A percentile compares a stretch with the other conserved stretches of the same genome.
phyloP scores from a whole-genome alignment of 345 rosid genomes.

The Syzygium jambos region DNA sequence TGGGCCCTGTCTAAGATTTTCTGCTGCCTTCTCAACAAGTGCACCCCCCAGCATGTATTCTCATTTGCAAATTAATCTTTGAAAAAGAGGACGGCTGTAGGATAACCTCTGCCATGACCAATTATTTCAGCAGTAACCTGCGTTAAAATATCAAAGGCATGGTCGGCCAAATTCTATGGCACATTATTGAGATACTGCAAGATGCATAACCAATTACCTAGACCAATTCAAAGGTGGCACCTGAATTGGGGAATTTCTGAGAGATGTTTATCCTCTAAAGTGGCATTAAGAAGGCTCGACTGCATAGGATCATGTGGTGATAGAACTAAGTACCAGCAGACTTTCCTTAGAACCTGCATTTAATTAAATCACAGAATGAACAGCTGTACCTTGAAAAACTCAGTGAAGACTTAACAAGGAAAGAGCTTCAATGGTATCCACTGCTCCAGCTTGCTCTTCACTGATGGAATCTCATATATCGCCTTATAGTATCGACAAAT shows the following conservation, averaged over 20 bases:
- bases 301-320: constrained; percentile 64
- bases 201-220: not conserved
- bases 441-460: constrained; percentile 52
- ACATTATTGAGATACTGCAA: not conserved
- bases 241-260: constrained; percentile 78
- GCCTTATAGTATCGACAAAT: constrained; percentile 82
- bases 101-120: constrained; percentile 89
- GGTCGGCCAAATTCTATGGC: not conserved
- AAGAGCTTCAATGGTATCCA: constrained; percentile 54
- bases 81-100: constrained; percentile 88
- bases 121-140: constrained; percentile 73
- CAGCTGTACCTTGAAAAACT: not conserved
- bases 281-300: constrained; percentile 73
- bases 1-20: constrained; percentile 48
- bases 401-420: not conserved
- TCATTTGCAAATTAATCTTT: constrained; percentile 80
- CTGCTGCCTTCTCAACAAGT: constrained; percentile 84
- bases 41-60: constrained; percentile 74
- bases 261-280: constrained; percentile 72
- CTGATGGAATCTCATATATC: constrained; percentile 69
- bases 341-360: constrained; percentile 41
- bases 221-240: constrained; percentile 12
- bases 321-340: too few species aligned
- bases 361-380: not conserved
- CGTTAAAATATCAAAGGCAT: not conserved